A percentile compares a stretch with the other conserved stretches of the same genome.
Evolutionary conservation across 108 stramenopile genomes (phyloP).

Genomic region (Parietichytrium sp.): DNA sequence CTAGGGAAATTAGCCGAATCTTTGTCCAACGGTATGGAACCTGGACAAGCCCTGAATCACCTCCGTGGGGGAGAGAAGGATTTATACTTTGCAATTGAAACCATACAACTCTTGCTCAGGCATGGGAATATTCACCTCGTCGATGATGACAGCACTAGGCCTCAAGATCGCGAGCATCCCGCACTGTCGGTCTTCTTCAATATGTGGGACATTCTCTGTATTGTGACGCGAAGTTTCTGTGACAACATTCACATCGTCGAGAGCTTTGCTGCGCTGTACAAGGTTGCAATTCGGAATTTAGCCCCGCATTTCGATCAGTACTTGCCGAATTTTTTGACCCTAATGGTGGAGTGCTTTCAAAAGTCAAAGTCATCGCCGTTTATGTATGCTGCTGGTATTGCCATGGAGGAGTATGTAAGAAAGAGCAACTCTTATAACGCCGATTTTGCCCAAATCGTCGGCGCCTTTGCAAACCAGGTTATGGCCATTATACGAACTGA

Average conservation of each 20-base stretch:
- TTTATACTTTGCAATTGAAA: neutral
- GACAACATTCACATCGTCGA: neutral
- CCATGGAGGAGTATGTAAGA: neutral
- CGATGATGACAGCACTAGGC: neutral
- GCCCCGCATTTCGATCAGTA: neutral
- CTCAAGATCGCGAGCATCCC: no score
- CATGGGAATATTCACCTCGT: neutral
- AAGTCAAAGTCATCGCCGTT: neutral
- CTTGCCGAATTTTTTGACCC: neutral
- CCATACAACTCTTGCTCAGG: neutral
- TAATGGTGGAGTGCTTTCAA: neutral
- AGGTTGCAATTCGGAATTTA: neutral
- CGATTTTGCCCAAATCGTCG: neutral
- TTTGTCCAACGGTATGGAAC: neutral
- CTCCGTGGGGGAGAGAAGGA: no score
- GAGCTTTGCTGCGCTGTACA: neutral
- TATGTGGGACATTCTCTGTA: neutral
- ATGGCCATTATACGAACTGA: neutral
- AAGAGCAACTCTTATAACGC: neutral
- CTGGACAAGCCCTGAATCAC: neutral
- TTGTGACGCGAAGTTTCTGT: neutral
- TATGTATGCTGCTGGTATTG: slow-evolving; percentile 14
- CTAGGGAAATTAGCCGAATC: neutral
- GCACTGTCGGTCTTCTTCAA: no score
- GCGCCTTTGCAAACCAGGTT: neutral